Evolutionary conservation across 768 basidiomycete species (phyloP), one percentile per base, ranked within the genome.

Genomic region (Mycena galopus): DNA sequence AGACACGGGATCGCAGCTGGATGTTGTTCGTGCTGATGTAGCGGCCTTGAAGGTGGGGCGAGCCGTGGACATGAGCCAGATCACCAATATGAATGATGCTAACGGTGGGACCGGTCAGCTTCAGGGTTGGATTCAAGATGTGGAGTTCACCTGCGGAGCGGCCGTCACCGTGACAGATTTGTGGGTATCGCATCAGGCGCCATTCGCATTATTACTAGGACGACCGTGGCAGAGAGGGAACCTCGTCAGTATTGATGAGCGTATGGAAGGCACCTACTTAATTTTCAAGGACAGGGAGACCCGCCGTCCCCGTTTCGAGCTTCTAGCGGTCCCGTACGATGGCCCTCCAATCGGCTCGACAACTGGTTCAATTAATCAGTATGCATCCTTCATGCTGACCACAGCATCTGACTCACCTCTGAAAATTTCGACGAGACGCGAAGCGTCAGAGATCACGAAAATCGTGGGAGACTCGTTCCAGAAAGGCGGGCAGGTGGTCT

Each of bases 11-110:
- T n/a, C n/a, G n/a, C n/a, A n/a, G n/a, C n/a, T n/a, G n/a, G n/a
- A n/a, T n/a, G n/a, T n/a, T n/a, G n/a, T n/a, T n/a, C n/a, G n/a
- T n/a, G n/a, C n/a, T n/a, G n/a, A n/a, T n/a, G n/a, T n/a, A n/a
- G n/a, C n/a, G n/a, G n/a, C n/a, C n/a, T n/a, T n/a, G n/a, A n/a
- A n/a, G n/a, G n/a, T n/a, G n/a, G n/a, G n/a, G n/a, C n/a, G n/a
- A n/a, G n/a, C n/a, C n/a, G n/a, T n/a, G n/a, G n/a, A n/a, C n/a
- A n/a, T n/a, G n/a, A n/a, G n/a, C n/a, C n/a, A n/a, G n/a, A n/a
- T n/a, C n/a, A n/a, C n/a, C n/a, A n/a, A n/a, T n/a, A 78, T 81
- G 77, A 67, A 64, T 39, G 81, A 83, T 59, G 80, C 79, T 2
- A 83, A 81, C 71, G 80, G 81, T 1, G 78, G 77, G 9, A 60